Conservation (phyloP, 306 rosid genomes). For the Hippophae gyantsensis region DNA sequence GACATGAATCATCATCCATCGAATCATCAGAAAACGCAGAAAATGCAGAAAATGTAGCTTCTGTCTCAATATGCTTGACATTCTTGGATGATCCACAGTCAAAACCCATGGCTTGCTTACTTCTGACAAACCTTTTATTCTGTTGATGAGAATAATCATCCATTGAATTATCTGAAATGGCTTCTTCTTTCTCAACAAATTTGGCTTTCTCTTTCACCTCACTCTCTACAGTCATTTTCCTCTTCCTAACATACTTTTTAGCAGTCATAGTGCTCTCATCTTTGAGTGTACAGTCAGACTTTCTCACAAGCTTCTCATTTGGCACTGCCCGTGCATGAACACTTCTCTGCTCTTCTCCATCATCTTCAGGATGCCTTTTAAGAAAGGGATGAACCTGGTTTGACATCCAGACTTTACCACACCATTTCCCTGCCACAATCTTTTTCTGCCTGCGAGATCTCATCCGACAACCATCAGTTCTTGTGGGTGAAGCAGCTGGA, state of each 20-base stretch:
- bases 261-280: slow-evolving; percentile 22
- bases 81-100: slow-evolving; percentile 24
- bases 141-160: slow-evolving; percentile 23
- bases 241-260: slow-evolving; percentile 58
- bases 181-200: slow-evolving; percentile 27
- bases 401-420: slow-evolving; percentile 99
- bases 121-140: slow-evolving; percentile 21
- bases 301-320: slow-evolving; percentile 48
- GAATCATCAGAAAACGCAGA: slow-evolving; percentile 29
- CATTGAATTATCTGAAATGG: slow-evolving; percentile 25
- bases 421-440: slow-evolving; percentile 94
- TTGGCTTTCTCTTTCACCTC: slow-evolving; percentile 44
- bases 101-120: slow-evolving; percentile 21
- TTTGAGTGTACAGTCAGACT: slow-evolving; percentile 32
- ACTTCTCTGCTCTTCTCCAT: slow-evolving; percentile 30
- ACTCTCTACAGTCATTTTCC: slow-evolving; percentile 43
- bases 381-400: slow-evolving; percentile 85
- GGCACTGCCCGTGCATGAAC: slow-evolving; percentile 36
- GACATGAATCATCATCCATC: slow-evolving; percentile 18
- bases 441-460: slow-evolving; percentile 65
- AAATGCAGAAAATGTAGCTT: slow-evolving; percentile 18
- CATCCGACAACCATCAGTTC: slow-evolving; percentile 58
- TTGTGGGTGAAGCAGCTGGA: slow-evolving; percentile 40
- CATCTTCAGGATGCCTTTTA: slow-evolving; percentile 55
- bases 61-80: slow-evolving; percentile 16